Evolutionary conservation across 164 flowering plant species (phyloP).

Genomic region (Taxillus chinensis): DNA sequence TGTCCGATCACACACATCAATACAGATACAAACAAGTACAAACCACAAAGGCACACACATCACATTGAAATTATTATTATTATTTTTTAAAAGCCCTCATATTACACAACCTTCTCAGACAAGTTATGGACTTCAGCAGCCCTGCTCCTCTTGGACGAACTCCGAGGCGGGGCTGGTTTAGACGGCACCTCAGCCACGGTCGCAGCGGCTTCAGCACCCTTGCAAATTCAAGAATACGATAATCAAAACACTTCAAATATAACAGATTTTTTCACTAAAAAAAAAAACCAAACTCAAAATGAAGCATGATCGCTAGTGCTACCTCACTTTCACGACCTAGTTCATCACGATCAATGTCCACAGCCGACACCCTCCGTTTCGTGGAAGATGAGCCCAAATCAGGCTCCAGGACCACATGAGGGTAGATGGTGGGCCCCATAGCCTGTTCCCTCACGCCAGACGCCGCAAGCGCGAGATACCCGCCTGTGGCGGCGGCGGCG

Average conservation of each 20-base stretch:
- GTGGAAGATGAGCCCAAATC: slow-evolving; percentile 15
- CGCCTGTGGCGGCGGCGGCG: slow-evolving; percentile 13
- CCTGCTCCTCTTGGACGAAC: slow-evolving; percentile 69
- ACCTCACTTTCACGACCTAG: slow-evolving; percentile 50
- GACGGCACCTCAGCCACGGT: slow-evolving; percentile 22
- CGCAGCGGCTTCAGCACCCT: slow-evolving; percentile 24
- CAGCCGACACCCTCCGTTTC: slow-evolving; percentile 15
- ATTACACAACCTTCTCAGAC: slow-evolving; percentile 59
- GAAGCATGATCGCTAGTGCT: not conserved
- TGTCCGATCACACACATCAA: slow-evolving; percentile 16
- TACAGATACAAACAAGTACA: not conserved
- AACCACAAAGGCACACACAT: not conserved
- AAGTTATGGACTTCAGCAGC: slow-evolving; percentile 87
- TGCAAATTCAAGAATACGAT: slow-evolving; percentile 17
- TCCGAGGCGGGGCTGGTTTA: slow-evolving; percentile 21
- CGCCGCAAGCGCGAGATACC: slow-evolving; percentile 1
- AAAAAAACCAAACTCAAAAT: not conserved
- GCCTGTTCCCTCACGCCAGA: slow-evolving; percentile 10
- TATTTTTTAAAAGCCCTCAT: not conserved
- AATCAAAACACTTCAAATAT: not conserved
- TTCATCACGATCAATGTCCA: slow-evolving; percentile 32
- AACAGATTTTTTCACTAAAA: not conserved
- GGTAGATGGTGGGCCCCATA: slow-evolving; percentile 6
- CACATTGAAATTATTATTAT: slow-evolving; percentile 1
- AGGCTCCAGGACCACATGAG: slow-evolving; percentile 21